A percentile compares a stretch with the other conserved stretches of the same genome.
phyloP scores from a whole-genome alignment of 228 moss, liverwort and hornwort species.

The Sphagnum fallax region DNA sequence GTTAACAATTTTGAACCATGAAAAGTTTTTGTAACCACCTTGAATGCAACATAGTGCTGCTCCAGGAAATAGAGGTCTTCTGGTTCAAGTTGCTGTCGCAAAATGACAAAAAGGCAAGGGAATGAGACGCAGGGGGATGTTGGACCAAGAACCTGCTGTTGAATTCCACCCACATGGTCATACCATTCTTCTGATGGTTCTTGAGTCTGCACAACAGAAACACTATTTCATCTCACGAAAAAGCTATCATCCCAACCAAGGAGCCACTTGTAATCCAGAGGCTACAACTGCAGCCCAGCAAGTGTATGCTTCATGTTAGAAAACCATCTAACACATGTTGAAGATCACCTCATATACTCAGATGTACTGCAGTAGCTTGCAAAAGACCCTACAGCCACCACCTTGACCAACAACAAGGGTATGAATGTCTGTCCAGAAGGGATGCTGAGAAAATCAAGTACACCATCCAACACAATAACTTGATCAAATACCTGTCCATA shows the following conservation, averaged over 20 bases:
- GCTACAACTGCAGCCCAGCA: not conserved
- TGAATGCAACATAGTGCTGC: conserved; percentile 24
- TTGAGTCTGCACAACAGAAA: not conserved
- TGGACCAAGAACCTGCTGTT: conserved; percentile 2
- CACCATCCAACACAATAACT: not conserved
- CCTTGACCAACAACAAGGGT: not conserved
- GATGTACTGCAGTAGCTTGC: not conserved
- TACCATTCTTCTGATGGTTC: not conserved
- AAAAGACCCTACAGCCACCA: not conserved
- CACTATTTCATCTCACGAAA: too few species aligned
- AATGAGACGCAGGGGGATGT: conserved; percentile 41
- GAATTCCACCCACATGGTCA: not conserved
- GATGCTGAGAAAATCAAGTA: too few species aligned
- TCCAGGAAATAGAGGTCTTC: conserved; percentile 14
- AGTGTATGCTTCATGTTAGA: not conserved
- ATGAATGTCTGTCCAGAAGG: not conserved
- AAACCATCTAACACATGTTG: not conserved
- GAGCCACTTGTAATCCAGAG: not conserved
- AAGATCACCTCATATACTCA: not conserved
- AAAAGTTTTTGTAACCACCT: conserved; percentile 16
- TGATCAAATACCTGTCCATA: too few species aligned
- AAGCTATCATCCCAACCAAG: not conserved
- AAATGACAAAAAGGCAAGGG: conserved; percentile 22
- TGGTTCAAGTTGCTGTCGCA: conserved; percentile 21
- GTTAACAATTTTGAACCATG: not conserved